phyloP scores from a whole-genome alignment of 208 protist species.

The Leishmania tropica region DNA sequence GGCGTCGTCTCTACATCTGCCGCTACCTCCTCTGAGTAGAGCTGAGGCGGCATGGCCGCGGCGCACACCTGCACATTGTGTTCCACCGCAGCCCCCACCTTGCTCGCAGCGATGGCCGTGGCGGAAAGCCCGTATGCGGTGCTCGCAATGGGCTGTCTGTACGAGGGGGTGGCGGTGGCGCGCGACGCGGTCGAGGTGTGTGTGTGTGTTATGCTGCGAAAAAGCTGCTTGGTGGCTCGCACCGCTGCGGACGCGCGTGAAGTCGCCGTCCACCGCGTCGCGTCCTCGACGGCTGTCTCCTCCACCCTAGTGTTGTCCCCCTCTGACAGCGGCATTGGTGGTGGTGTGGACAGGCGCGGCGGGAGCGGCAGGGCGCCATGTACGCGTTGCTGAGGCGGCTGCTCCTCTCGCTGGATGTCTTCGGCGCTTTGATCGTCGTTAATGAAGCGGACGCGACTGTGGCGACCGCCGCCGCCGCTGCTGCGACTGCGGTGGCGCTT shows the following conservation, averaged over 20 bases:
- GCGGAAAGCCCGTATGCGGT: slow-evolving; percentile 53
- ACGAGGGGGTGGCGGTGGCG: slow-evolving; percentile 40
- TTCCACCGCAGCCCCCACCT: slow-evolving; percentile 50
- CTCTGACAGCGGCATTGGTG: slow-evolving; percentile 26
- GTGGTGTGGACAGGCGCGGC: slow-evolving; percentile 22
- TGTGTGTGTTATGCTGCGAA: slow-evolving; percentile 38
- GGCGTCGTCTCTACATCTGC: slow-evolving; percentile 18
- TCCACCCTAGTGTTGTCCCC: background rate
- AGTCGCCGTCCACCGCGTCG: slow-evolving; percentile 40
- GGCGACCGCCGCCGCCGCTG: slow-evolving; percentile 26
- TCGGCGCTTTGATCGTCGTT: slow-evolving; percentile 22
- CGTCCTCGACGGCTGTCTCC: slow-evolving; percentile 21
- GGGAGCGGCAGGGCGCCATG: slow-evolving; percentile 19
- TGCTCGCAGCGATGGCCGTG: slow-evolving; percentile 41
- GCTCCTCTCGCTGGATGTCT: background rate
- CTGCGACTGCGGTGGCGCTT: slow-evolving; percentile 33
- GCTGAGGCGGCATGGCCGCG: slow-evolving; percentile 14
- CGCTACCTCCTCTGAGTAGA: background rate
- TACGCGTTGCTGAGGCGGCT: slow-evolving; percentile 2
- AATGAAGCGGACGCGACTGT: slow-evolving; percentile 36
- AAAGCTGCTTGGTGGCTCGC: slow-evolving; percentile 80
- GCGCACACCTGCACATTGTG: slow-evolving; percentile 36
- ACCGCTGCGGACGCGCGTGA: slow-evolving; percentile 39
- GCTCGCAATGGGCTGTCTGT: slow-evolving; percentile 58
- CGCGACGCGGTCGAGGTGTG: slow-evolving; percentile 25